Percentiles rank a stretch among this genome's conserved stretches.
Evolutionary conservation across 768 basidiomycete genomes (phyloP).

Genomic region (Inosperma sp.): DNA sequence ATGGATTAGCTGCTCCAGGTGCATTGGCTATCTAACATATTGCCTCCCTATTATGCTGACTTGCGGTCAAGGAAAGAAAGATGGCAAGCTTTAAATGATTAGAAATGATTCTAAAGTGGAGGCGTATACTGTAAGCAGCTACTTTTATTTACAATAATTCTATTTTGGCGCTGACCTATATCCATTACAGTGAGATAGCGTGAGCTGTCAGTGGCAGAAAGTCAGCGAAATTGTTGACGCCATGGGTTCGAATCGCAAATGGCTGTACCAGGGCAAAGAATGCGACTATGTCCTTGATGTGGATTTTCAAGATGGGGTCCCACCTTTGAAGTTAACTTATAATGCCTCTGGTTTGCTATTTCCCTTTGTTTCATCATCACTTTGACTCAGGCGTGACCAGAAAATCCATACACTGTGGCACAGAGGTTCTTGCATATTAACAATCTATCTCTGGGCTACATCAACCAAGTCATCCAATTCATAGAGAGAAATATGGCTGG

Average conservation of each 20-base stretch:
- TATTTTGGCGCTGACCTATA: background rate
- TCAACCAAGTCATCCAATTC: conserved; percentile 88
- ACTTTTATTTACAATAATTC: background rate
- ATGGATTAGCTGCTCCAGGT: conserved; percentile 75
- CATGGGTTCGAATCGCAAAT: conserved; percentile 83
- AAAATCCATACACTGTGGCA: conserved; percentile 88
- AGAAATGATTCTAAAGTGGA: conserved; percentile 76
- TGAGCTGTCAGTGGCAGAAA: conserved; percentile 74
- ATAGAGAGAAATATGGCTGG: conserved; percentile 90
- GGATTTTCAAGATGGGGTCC: conserved; percentile 88
- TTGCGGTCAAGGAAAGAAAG: conserved; percentile 67
- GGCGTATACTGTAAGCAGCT: conserved; percentile 73
- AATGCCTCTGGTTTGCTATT: conserved; percentile 85
- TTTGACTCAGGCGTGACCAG: conserved; percentile 37
- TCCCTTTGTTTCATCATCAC: conserved; percentile 3
- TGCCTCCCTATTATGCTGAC: background rate
- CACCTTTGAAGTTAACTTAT: conserved; percentile 91
- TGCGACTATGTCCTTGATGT: conserved; percentile 99
- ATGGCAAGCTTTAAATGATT: conserved; percentile 92
- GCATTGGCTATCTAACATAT: conserved; percentile 22
- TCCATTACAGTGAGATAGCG: conserved; percentile 82
- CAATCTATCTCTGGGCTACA: conserved; percentile 75
- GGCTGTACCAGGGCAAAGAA: conserved; percentile 89
- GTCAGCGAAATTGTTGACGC: conserved; percentile 96
- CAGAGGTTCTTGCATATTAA: conserved; percentile 82